Evolutionary conservation across 2,329 filamentous ascomycete species (phyloP), one percentile per base, ranked within the genome.

Genomic region (Fusarium illudens): DNA sequence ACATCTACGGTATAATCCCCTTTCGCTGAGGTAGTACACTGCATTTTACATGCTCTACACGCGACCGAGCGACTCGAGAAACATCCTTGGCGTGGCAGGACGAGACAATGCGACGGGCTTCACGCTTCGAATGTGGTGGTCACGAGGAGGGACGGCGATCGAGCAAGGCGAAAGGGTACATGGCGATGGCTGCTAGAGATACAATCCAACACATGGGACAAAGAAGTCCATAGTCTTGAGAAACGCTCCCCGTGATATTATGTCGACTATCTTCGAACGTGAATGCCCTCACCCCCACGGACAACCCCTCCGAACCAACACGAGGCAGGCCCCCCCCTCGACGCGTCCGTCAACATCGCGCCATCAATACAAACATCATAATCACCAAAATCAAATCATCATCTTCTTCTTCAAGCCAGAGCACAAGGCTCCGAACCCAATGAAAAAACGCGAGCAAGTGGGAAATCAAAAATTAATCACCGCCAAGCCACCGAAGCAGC

Each of bases 401-500:
- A 9, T 8, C 13, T 54, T 70, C 66, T 68, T 71, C 69, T 71
- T 71, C 69, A 58, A 71, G 66, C 6, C 69, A 37, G 20, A 25
- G 56, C 58, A 25, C 60, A 46, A 66, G 53, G 60, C 69, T 22
- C 29, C 37, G 32, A 52, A 39, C 64, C 22, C 55, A 71, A 71
- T 71, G 69, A 70, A 70, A 70, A 71, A 71, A 13, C 12, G 4
- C n/a, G n/a, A n/a, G 27, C 11, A 11, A 46, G 22, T 46, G 22
- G n/a, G 11, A 17, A 33, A 62, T 25, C 58, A 69, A 71, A 71
- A 69, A 67, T 61, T 69, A n/a, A 0, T 30, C 32, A 36, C 66
- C 58, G 63, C 58, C 30, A 2, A 32, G 27, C 9, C 27, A n/a
- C 39, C 17, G 37, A 32, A 10, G 34, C 25, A 17, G 53, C 25